Evolutionary conservation across 2,329 filamentous ascomycete species (phyloP).

Genomic region (Hypomyces rosellus): DNA sequence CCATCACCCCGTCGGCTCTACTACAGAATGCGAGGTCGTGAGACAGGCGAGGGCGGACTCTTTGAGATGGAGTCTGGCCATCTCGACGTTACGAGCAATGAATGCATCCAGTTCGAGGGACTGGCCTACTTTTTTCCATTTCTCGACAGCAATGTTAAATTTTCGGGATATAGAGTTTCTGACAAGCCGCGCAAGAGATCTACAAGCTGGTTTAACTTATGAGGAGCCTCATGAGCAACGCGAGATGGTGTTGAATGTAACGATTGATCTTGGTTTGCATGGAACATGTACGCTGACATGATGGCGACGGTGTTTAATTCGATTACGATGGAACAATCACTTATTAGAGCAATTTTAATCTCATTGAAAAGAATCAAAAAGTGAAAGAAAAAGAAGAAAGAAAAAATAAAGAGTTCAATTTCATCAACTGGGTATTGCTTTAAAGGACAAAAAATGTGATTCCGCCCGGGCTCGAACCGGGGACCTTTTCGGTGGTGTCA

Average conservation of each 20-base stretch:
- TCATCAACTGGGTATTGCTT: too few relatives aligned
- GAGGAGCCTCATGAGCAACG: too few relatives aligned
- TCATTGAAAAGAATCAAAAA: background rate
- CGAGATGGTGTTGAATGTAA: too few relatives aligned
- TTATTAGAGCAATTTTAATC: too few relatives aligned
- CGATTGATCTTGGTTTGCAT: too few relatives aligned
- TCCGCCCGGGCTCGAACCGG: conserved; percentile 15
- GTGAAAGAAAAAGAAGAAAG: background rate
- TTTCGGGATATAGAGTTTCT: conserved; percentile 1
- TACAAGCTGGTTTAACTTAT: too few relatives aligned
- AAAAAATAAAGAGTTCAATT: background rate
- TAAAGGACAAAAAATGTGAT: conserved; percentile 7
- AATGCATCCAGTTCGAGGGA: background rate
- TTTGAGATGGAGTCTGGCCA: background rate
- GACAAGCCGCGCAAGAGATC: background rate
- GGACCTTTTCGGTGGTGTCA: conserved; percentile 14
- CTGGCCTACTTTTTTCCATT: background rate
- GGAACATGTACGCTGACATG: too few relatives aligned
- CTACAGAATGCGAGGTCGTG: background rate
- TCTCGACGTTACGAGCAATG: background rate
- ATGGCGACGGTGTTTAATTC: too few relatives aligned
- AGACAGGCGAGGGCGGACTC: background rate
- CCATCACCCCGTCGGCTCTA: conserved; percentile 1
- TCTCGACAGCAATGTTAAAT: background rate
- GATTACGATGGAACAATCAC: too few relatives aligned